Evolutionary conservation across 768 basidiomycete genomes (phyloP), one percentile per base, ranked within the genome.

Genomic region (Pleurotus djamor): DNA sequence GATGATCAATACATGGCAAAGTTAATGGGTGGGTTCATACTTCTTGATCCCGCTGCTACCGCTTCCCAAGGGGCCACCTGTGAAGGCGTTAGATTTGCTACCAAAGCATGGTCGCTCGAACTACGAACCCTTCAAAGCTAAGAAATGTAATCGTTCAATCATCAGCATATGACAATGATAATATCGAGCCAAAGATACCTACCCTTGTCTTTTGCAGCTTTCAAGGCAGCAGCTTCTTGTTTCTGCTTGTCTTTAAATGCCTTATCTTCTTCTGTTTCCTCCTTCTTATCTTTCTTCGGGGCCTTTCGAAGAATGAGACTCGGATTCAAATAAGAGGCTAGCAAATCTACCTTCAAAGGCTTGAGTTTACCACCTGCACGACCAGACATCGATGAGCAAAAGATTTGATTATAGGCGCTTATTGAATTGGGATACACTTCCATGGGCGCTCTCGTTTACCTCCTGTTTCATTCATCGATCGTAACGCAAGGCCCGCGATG

Each of bases 291-390:
- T 71, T 94, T 94, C 85, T 93, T 94, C 44, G 92, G 81, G 55
- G 90, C 86, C 92, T 94, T 28, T 28, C 21, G 21, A 28, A 28
- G 21, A 28, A 28, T 28, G 21, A 28, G 21, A 28, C 21, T 28
- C 21, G 21, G 21, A 28, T 28, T 28, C 21, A 28, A 28, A 28
- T 28, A 28, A 28, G 21, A 28, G 21, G 21, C 21, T 28, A 28
- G 21, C 21, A 3, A 28, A 28, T 28, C 21, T 28, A 87, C 92
- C 91, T 94, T 94, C 64, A 94, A 74, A 56, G 92, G 92, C 82
- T 94, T 94, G 56, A 88, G 68, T 75, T 94, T 94, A 69, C 92
- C 92, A 62, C 89, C 91, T 79, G 91, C 87, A 76, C 90, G 83
- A 69, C 80, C 74, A 34, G 84, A 75, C 86, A 88, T 88, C 54